These are phyloP conservation scores for Hapsidospora chrysogenum DNA, from an alignment of 495 filamentous ascomycete genomes.

Conservation along the genomic window DNA sequence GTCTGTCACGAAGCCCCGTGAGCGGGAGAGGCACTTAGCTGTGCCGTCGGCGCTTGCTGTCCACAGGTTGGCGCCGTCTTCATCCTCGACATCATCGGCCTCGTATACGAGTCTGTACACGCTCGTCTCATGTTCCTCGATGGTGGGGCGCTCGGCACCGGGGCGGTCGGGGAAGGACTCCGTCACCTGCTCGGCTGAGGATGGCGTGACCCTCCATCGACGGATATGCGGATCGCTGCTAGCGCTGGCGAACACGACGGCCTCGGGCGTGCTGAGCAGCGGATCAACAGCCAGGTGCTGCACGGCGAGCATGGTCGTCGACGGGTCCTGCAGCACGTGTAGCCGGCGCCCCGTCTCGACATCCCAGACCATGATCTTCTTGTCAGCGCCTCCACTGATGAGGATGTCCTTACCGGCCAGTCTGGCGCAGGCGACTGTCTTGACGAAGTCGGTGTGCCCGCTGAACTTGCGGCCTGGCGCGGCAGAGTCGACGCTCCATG, in stretches of 20 bases:
- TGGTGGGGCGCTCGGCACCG: slow-evolving; percentile 32
- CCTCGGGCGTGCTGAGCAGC: slow-evolving; percentile 21
- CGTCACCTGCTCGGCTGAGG: slow-evolving; percentile 27
- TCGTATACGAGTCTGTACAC: slow-evolving; percentile 59
- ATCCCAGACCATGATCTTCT: slow-evolving; percentile 73
- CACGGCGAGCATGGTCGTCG: slow-evolving; percentile 55
- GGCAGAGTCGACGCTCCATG: slow-evolving; percentile 49
- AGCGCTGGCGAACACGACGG: slow-evolving; percentile 51
- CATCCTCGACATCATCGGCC: slow-evolving; percentile 41
- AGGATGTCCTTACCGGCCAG: slow-evolving; percentile 46
- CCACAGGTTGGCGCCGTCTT: slow-evolving; percentile 36
- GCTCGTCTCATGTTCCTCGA: slow-evolving; percentile 76
- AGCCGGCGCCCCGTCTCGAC: slow-evolving; percentile 45
- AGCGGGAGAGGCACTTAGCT: slow-evolving; percentile 53
- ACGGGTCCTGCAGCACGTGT: slow-evolving; percentile 48
- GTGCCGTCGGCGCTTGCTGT: slow-evolving; percentile 80
- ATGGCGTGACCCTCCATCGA: slow-evolving; percentile 40
- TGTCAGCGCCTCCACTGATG: slow-evolving; percentile 76
- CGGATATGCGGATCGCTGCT: slow-evolving; percentile 77
- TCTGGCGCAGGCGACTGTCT: slow-evolving; percentile 42
- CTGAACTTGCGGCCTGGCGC: slow-evolving; percentile 38
- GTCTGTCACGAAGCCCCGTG: slow-evolving; percentile 48
- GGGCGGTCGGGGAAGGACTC: slow-evolving; percentile 18
- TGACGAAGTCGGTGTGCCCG: slow-evolving; percentile 87
- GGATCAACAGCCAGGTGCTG: slow-evolving; percentile 63